Conservation (phyloP, 2,329 filamentous ascomycete genomes). For the Diaporthe amygdali region DNA sequence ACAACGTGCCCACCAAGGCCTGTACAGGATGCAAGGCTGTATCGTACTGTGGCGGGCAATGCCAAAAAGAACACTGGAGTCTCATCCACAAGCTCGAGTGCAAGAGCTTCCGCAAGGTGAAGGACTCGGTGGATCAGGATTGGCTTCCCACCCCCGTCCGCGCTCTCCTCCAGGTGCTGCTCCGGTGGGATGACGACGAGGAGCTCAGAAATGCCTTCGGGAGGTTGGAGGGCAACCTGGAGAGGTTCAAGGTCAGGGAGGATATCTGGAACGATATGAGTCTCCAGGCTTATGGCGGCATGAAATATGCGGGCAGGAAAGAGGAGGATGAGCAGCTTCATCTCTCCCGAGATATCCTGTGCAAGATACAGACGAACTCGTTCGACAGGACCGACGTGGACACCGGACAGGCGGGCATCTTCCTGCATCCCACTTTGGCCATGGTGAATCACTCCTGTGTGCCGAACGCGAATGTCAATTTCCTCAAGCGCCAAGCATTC, state of each 20-base stretch:
- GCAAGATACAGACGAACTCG: constrained; percentile 67
- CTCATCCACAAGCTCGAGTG: constrained; percentile 61
- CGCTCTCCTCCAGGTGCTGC: constrained; percentile 56
- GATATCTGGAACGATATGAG: constrained; percentile 52
- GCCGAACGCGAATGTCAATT: constrained; percentile 64
- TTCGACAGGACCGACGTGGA: constrained; percentile 63
- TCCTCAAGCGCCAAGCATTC: constrained; percentile 55
- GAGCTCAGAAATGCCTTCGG: constrained; percentile 38
- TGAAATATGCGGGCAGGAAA: constrained; percentile 49
- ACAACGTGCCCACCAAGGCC: constrained; percentile 32
- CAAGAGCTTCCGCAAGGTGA: constrained; percentile 46
- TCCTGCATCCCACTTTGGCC: constrained; percentile 59
- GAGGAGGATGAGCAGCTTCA: constrained; percentile 40
- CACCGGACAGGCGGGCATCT: constrained; percentile 57
- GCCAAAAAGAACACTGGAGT: constrained; percentile 61
- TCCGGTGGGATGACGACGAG: constrained; percentile 40
- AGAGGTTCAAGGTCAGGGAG: constrained; percentile 39
- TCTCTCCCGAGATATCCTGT: constrained; percentile 53
- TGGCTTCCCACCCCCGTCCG: constrained; percentile 60
- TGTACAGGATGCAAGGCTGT: constrained; percentile 60
- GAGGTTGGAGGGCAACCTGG: constrained; percentile 53
- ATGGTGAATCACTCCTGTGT: constrained; percentile 69
- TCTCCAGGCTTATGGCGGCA: constrained; percentile 55
- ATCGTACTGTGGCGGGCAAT: constrained; percentile 59
- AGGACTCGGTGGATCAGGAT: constrained; percentile 33